Evolutionary conservation across 352 stramenopile genomes (phyloP), one percentile per base, ranked within the genome.

Genomic region (Globisporangium paroecandrum): DNA sequence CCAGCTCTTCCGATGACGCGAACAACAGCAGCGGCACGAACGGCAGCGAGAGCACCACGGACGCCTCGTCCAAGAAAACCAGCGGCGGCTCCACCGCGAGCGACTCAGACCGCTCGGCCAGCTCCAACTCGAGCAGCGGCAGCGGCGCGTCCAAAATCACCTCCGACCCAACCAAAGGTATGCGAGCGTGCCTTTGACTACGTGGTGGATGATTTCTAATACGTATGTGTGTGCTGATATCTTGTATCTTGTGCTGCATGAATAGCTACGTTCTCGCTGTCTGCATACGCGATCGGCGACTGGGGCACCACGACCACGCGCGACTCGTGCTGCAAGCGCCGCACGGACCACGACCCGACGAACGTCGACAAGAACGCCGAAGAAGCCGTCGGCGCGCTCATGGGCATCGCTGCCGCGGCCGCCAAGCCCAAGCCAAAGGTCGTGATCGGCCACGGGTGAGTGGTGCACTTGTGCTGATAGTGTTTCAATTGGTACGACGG

Each of bases 241-340:
- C 18, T 51, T 36, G 20, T 29, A 36, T 49, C 29, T 9, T 59
- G 41, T 63, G 8, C 36, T n/a, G 57, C 10, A 49, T 27, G 36
- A 57, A 38, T 32, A 78, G 75, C 70, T 25, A 82, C 72, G 29
- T 92, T 78, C 67, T 81, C 82, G 61, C 68, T 93, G 0, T 66
- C 78, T 12, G 82, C 81, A 10, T 91, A 89, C 34, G 85, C 83
- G 3, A 88, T 93, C 20, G 85, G 85, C 9, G 85, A 93, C 69
- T 93, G 84, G 84, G 84, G 84, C 15, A 87, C 81, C 5, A 93
- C 84, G 27, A 71, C 79, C 59, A 72, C 67, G 25, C 65, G 78
- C 25, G 82, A 88, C 75, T 93, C 84, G 70, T 93, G 84, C 71
- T 93, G 84, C 77, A 84, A 80, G 53, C 79, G 82, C 32, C 82